phyloP scores from a whole-genome alignment of 1,284 basidiomycete species.

The Pascua sp. region DNA sequence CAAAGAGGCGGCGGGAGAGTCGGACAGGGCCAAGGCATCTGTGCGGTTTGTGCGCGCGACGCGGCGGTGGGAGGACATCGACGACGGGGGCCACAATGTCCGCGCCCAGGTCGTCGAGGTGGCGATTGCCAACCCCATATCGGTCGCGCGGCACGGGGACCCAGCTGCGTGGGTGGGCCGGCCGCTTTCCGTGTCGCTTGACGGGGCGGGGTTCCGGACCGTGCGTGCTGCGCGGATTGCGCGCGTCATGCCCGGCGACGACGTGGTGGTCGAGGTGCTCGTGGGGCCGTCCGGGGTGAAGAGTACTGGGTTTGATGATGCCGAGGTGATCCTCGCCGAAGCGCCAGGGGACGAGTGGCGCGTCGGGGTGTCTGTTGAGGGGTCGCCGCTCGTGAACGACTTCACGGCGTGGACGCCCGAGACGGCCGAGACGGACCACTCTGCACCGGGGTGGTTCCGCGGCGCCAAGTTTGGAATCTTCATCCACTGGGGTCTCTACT shows the following conservation, averaged over 20 bases:
- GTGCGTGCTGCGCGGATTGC: not conserved
- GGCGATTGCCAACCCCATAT: slow-evolving; percentile 8
- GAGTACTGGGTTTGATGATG: not conserved
- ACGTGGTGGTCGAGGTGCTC: slow-evolving; percentile 14
- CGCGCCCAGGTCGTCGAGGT: slow-evolving; percentile 18
- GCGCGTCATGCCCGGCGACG: slow-evolving; percentile 22
- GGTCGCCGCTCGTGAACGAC: slow-evolving; percentile 9
- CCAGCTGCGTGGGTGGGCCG: slow-evolving; percentile 4
- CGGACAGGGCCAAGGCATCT: not conserved
- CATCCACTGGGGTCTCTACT: slow-evolving; percentile 21
- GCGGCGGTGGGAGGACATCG: slow-evolving; percentile 13
- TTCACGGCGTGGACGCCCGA: slow-evolving; percentile 12
- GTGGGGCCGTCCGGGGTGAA: slow-evolving; percentile 1
- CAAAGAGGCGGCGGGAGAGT: too few species aligned
- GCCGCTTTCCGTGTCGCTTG: not conserved
- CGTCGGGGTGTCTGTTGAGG: not conserved
- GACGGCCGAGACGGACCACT: slow-evolving; percentile 6
- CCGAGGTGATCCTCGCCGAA: not conserved
- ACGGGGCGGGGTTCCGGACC: slow-evolving; percentile 1
- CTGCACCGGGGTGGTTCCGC: slow-evolving; percentile 6
- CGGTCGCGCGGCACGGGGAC: slow-evolving; percentile 3
- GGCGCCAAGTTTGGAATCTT: slow-evolving; percentile 48
- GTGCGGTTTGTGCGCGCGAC: slow-evolving; percentile 6
- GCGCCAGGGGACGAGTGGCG: not conserved
- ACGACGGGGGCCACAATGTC: not conserved